Evolutionary conservation across 1,139 yeast genomes (phyloP), one percentile per base, ranked within the genome.

Genomic region (Scheffersomyces illinoinensis): DNA sequence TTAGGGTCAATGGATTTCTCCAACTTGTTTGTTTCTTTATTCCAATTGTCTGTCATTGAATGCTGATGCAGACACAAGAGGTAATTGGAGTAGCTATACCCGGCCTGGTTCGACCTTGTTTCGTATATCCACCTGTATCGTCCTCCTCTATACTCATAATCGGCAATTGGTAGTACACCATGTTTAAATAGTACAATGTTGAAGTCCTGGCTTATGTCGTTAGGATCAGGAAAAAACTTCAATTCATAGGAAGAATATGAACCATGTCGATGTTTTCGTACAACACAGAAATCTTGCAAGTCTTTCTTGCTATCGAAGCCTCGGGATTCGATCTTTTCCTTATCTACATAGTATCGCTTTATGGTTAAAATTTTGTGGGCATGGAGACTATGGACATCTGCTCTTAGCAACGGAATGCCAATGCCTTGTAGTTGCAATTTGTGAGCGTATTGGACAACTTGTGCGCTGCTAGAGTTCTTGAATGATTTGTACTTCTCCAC

Each of bases 1-100:
- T 10, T 17, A 3, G 51, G 51, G 24, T 20, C 51, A 19, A 48
- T 20, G 17, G 14, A 17, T 48, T 19, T 19, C 14, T 48, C 51
- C 24, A 48, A 20, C 50, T 58, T 58, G 19, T 48, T 39, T 7
- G 56, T 18, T 39, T 39, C 18, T 17, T 50, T 43, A 33, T 56
- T 58, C 60, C 62, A 61, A 48, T 58, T 57, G 17, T 61, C 62
- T 17, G 58, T 55, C 51, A 61, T 33, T 5, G 63, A 59, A 39
- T 48, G 58, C 20, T 59, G 54, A 12, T 54, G 56, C 6, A 54
- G 56, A 12, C 54, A 57, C 52, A 61, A 52, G 20, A 52, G 55
- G 50, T 49, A 52, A n/a, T 56, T 53, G 3, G 59, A 56, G 39
- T 55, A 61, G n/a, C 33, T 43, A 53, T 23, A 52, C 24, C 50